Conservation (phyloP, 2,329 filamentous ascomycete species). For the Curvularia eragrostidis region DNA sequence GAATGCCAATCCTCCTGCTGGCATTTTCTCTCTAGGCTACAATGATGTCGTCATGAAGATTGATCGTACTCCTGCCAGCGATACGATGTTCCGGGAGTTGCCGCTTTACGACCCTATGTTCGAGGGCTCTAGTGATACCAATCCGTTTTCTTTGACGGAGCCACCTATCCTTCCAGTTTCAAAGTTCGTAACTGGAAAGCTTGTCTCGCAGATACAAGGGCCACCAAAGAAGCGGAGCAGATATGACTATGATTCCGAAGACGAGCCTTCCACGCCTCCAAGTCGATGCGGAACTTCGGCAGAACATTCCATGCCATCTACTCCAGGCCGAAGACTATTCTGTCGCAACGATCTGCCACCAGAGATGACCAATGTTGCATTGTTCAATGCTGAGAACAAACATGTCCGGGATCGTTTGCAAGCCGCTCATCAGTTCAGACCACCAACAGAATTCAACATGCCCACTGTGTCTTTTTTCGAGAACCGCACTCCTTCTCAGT, state of each 20-base stretch:
- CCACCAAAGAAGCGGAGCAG: slow-evolving; percentile 79
- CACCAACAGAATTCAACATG: slow-evolving; percentile 91
- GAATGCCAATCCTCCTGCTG: slow-evolving; percentile 67
- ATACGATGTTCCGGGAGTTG: slow-evolving; percentile 79
- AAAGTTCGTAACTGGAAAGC: slow-evolving; percentile 82
- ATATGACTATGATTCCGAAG: slow-evolving; percentile 80
- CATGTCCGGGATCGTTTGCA: slow-evolving; percentile 88
- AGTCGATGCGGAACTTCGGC: slow-evolving; percentile 50
- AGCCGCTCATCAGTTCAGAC: slow-evolving; percentile 89
- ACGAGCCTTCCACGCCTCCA: slow-evolving; percentile 55
- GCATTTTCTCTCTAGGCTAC: slow-evolving; percentile 81
- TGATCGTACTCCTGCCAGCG: slow-evolving; percentile 74
- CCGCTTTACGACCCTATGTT: slow-evolving; percentile 71
- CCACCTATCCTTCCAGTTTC: slow-evolving; percentile 79
- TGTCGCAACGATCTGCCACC: slow-evolving; percentile 64
- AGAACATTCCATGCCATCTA: slow-evolving; percentile 53
- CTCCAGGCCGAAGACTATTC: slow-evolving; percentile 49
- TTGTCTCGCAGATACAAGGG: slow-evolving; percentile 70
- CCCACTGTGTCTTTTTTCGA: slow-evolving; percentile 91
- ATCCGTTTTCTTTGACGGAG: slow-evolving; percentile 43
- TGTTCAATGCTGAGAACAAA: slow-evolving; percentile 91
- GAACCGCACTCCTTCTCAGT: slow-evolving; percentile 83
- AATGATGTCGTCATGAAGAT: slow-evolving; percentile 83
- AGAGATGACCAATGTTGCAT: slow-evolving; percentile 76
- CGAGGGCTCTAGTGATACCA: slow-evolving; percentile 42